Percentiles rank a stretch among this genome's conserved stretches.
Conservation (phyloP, 2,329 filamentous ascomycete species). For the Alternaria dauci region DNA sequence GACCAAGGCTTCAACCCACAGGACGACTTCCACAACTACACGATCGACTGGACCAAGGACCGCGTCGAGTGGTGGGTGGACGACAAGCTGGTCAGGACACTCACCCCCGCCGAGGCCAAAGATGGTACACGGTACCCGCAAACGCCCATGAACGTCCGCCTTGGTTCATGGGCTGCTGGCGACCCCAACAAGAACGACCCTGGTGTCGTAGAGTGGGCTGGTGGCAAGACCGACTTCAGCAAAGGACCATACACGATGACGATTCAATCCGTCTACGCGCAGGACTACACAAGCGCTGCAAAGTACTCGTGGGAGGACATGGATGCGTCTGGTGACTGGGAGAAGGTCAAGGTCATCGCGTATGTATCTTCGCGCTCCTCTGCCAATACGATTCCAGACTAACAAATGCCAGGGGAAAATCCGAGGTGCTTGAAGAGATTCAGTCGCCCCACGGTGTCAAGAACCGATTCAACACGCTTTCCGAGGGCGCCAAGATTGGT, state of each 20-base stretch:
- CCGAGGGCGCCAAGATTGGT: conserved; percentile 44
- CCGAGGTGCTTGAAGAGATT: conserved; percentile 47
- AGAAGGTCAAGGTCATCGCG: conserved; percentile 61
- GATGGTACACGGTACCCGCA: conserved; percentile 71
- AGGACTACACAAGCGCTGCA: conserved; percentile 66
- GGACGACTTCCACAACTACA: conserved; percentile 53
- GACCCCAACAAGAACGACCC: conserved; percentile 54
- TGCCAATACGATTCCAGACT: conserved; percentile 10
- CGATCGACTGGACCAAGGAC: conserved; percentile 71
- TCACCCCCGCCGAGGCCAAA: conserved; percentile 67
- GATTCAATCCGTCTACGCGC: conserved; percentile 67
- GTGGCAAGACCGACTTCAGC: conserved; percentile 72
- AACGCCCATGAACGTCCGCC: conserved; percentile 75
- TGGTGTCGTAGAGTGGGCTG: conserved; percentile 63
- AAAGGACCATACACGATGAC: conserved; percentile 77
- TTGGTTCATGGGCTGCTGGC: conserved; percentile 73
- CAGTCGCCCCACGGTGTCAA: conserved; percentile 46
- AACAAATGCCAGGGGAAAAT: conserved; percentile 43
- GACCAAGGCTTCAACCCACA: conserved; percentile 40
- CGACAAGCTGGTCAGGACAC: conserved; percentile 66
- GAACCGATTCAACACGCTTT: conserved; percentile 47
- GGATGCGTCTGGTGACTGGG: conserved; percentile 33
- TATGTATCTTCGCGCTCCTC: conserved; percentile 33
- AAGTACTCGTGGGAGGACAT: conserved; percentile 67
- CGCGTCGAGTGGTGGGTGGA: conserved; percentile 72